A percentile compares a stretch with the other conserved stretches of the same genome.
Evolutionary conservation across 192 early-diverging fungal genomes (phyloP).

Genomic region (Coemansia sp.): DNA sequence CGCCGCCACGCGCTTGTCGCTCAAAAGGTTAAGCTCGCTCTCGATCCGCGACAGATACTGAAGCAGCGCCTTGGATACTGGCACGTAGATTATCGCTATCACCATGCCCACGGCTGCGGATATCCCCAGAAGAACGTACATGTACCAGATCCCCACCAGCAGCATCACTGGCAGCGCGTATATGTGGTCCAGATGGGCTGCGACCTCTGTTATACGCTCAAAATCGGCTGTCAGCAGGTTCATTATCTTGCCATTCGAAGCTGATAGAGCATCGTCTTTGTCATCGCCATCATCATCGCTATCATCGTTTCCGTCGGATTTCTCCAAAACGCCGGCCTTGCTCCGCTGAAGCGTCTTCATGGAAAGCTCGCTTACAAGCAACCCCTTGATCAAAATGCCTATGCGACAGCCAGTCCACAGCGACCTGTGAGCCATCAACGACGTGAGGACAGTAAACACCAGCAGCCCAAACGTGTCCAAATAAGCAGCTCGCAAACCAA

Average conservation of each 20-base stretch:
- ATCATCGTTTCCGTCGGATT: slow-evolving; percentile 12
- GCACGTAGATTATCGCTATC: slow-evolving; percentile 62
- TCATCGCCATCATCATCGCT: slow-evolving; percentile 27
- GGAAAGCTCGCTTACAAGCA: slow-evolving; percentile 67
- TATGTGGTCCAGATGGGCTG: slow-evolving; percentile 59
- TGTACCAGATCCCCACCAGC: slow-evolving; percentile 63
- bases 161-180: slow-evolving; percentile 65
- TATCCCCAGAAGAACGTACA: slow-evolving; percentile 75
- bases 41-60: slow-evolving; percentile 59
- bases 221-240: slow-evolving; percentile 75
- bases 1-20: slow-evolving; percentile 73
- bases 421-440: slow-evolving; percentile 53
- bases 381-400: slow-evolving; percentile 60
- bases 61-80: slow-evolving; percentile 57
- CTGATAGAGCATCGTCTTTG: slow-evolving; percentile 27
- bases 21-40: slow-evolving; percentile 58
- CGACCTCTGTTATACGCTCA: slow-evolving; percentile 59
- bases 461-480: slow-evolving; percentile 64
- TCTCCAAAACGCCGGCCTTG: slow-evolving; percentile 27
- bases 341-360: slow-evolving; percentile 64
- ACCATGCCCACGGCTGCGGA: slow-evolving; percentile 77
- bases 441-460: slow-evolving; percentile 39
- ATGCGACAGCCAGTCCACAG: slow-evolving; percentile 68
- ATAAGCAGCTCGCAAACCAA: slow-evolving; percentile 45
- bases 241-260: slow-evolving; percentile 67